Evolutionary conservation across 2,329 filamentous ascomycete genomes (phyloP).

Genomic region (Ceratocystis cubensis): DNA sequence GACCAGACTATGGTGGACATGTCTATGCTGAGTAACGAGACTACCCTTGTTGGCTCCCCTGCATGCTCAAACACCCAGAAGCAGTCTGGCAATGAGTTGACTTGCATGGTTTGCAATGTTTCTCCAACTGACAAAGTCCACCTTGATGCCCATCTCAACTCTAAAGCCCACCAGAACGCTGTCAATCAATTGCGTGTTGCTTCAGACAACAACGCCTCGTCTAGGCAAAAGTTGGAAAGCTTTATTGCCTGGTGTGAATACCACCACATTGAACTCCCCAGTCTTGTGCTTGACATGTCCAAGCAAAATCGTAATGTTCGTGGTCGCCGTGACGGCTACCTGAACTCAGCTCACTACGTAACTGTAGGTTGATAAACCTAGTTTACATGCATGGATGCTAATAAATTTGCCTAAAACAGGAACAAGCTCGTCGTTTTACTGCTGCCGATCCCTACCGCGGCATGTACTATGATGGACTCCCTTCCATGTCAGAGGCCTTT

Average conservation of each 20-base stretch:
- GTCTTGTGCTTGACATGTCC: background rate
- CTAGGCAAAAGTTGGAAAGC: constrained; percentile 4
- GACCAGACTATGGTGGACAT: constrained; percentile 8
- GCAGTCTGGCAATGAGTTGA: background rate
- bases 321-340: constrained; percentile 17
- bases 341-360: constrained; percentile 14
- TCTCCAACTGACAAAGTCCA: constrained; percentile 2
- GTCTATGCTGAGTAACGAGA: constrained; percentile 12
- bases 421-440: constrained; percentile 15
- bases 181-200: constrained; percentile 1
- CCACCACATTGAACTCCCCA: constrained; percentile 9
- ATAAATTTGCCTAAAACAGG: constrained; percentile 4
- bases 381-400: background rate
- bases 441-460: constrained; percentile 18
- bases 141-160: constrained; percentile 9
- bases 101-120: constrained; percentile 15
- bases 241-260: constrained; percentile 16
- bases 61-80: background rate
- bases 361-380: constrained; percentile 8
- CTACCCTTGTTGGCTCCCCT: constrained; percentile 13
- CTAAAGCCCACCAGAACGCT: constrained; percentile 3
- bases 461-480: constrained; percentile 14
- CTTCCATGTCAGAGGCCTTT: constrained; percentile 8
- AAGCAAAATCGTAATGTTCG: constrained; percentile 2
- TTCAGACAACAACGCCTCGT: background rate